Evolutionary conservation across 345 rosid species (phyloP).

Genomic region (Arabidopsis thaliana): TAIR10.1 NC_003076.8:1135001-1135500

Average conservation of each 20-base stretch:
- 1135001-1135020: slow-evolving; percentile 99
- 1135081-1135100: slow-evolving; percentile 97
- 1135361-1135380: slow-evolving; percentile 32
- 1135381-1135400: slow-evolving; percentile 99
- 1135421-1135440: slow-evolving; percentile 90
- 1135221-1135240: slow-evolving; percentile 94
- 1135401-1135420: slow-evolving; percentile 98
- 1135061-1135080: slow-evolving; percentile 97
- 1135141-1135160: slow-evolving; percentile 19
- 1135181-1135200: slow-evolving; percentile 98
- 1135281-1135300: slow-evolving; percentile 81
- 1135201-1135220: slow-evolving; percentile 96
- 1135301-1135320: background rate
- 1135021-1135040: slow-evolving; percentile 99
- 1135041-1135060: slow-evolving; percentile 95
- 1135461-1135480: slow-evolving; percentile 99
- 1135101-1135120: slow-evolving; percentile 23
- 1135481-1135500: slow-evolving; percentile 98
- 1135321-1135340: too few species aligned
- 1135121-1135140: background rate
- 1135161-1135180: slow-evolving; percentile 49
- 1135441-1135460: slow-evolving; percentile 99
- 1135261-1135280: slow-evolving; percentile 99
- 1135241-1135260: slow-evolving; percentile 98
- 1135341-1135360: too few species aligned